Percentiles rank a stretch among this genome's conserved stretches.
These are phyloP conservation scores for Chernovozyma sophiae-reginae DNA, from an alignment of 1,139 yeast species.

Conservation along the genomic window DNA sequence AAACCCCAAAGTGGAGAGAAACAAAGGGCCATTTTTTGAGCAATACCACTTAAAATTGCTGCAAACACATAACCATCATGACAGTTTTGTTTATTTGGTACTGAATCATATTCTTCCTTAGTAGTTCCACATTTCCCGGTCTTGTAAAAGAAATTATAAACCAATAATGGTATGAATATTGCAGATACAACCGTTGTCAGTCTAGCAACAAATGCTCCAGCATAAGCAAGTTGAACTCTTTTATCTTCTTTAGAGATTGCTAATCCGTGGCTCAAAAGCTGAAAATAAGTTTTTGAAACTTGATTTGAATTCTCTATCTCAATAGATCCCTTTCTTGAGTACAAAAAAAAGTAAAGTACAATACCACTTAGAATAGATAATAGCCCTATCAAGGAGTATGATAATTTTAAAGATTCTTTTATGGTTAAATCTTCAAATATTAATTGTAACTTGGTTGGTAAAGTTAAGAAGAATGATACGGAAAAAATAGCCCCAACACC, in stretches of 20 bases:
- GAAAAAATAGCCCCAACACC: slow-evolving; percentile 69
- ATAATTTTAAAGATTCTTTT: slow-evolving; percentile 36
- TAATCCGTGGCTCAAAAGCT: slow-evolving; percentile 45
- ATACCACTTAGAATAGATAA: slow-evolving; percentile 37
- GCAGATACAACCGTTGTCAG: slow-evolving; percentile 59
- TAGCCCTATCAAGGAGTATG: slow-evolving; percentile 49
- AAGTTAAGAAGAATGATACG: slow-evolving; percentile 45
- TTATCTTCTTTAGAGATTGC: slow-evolving; percentile 25
- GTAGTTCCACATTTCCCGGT: slow-evolving; percentile 43
- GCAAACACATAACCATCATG: slow-evolving; percentile 62
- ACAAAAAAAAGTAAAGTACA: slow-evolving; percentile 42
- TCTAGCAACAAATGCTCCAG: slow-evolving; percentile 63
- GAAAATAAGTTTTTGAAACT: slow-evolving; percentile 21
- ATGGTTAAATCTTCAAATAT: slow-evolving; percentile 26
- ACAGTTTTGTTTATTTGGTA: slow-evolving; percentile 40
- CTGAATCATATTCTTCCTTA: slow-evolving; percentile 13
- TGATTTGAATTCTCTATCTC: slow-evolving; percentile 5
- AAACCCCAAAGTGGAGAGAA: slow-evolving; percentile 65
- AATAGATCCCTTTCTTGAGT: slow-evolving; percentile 21
- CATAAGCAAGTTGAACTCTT: slow-evolving; percentile 47
- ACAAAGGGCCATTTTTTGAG: slow-evolving; percentile 53
- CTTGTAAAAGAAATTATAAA: slow-evolving; percentile 51
- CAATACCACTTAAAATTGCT: slow-evolving; percentile 65
- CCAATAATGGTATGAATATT: slow-evolving; percentile 60
- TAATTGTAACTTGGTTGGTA: slow-evolving; percentile 39